These are phyloP conservation scores for Periconia sp. DNA, from an alignment of 2,329 filamentous ascomycete species.

Conservation along the genomic window DNA sequence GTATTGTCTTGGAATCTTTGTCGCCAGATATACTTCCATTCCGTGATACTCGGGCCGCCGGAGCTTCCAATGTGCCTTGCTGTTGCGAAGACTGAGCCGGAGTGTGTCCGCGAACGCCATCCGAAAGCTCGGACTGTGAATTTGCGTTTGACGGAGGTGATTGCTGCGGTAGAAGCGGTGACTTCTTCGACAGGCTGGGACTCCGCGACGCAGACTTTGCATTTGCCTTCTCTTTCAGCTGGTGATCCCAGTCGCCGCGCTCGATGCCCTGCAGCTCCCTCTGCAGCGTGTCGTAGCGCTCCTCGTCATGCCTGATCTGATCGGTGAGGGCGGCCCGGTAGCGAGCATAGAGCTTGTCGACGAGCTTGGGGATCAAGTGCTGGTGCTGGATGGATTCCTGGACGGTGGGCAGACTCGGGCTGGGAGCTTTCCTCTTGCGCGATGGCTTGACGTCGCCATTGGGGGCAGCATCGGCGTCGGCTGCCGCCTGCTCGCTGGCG, in stretches of 20 bases:
- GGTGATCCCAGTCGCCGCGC: conserved; percentile 61
- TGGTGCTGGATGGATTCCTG: conserved; percentile 70
- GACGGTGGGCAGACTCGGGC: conserved; percentile 67
- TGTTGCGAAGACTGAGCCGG: no score
- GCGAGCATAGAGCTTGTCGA: conserved; percentile 74
- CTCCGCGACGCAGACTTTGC: conserved; percentile 28
- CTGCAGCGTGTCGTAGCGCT: conserved; percentile 66
- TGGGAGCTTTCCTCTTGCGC: conserved; percentile 76
- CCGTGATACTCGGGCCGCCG: no score
- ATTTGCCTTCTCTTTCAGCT: conserved; percentile 34
- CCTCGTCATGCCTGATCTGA: conserved; percentile 77
- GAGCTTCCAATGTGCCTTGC: no score
- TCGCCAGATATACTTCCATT: no score
- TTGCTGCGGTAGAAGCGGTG: conserved; percentile 29
- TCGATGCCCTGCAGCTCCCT: conserved; percentile 74
- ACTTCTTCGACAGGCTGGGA: conserved; percentile 31
- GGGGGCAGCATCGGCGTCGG: conserved; percentile 48
- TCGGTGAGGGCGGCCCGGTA: conserved; percentile 74
- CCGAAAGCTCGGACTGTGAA: conserved; percentile 13
- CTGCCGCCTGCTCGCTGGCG: conserved; percentile 56
- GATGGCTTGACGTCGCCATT: conserved; percentile 51
- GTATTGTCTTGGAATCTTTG: no score
- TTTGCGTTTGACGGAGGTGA: conserved; percentile 13
- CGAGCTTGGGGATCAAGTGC: conserved; percentile 71
- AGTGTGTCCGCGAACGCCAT: no score